A percentile compares a stretch with the other conserved stretches of the same genome.
Conservation (phyloP, 441 rosid genomes). For the Gossypium davidsonii region DNA sequence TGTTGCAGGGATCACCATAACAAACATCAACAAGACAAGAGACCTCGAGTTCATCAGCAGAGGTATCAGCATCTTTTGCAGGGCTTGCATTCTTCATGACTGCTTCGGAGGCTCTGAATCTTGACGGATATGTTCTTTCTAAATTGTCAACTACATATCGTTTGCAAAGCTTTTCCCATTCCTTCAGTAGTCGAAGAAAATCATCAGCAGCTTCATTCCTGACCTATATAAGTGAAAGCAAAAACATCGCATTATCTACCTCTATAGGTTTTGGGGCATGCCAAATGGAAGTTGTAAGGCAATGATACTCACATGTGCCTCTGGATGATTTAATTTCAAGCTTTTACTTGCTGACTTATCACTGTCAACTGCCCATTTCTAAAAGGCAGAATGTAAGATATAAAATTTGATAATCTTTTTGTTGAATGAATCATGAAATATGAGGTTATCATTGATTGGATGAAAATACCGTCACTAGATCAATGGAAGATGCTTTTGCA, state of each 20-base stretch:
- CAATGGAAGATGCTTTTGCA: conserved; percentile 56
- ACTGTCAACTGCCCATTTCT: conserved; percentile 88
- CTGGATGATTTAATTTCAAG: conserved; percentile 79
- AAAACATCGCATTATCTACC: conserved; percentile 3
- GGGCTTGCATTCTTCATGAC: conserved; percentile 26
- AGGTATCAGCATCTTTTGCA: conserved; percentile 27
- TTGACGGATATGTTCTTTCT: conserved; percentile 17
- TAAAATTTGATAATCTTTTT: conserved; percentile 16
- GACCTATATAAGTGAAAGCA: conserved; percentile 39
- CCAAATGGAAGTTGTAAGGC: conserved; percentile 9
- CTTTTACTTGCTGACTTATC: conserved; percentile 71
- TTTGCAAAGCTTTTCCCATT: conserved; percentile 80
- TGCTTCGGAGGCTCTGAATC: conserved; percentile 26
- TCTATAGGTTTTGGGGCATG: neutral
- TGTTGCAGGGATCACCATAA: conserved; percentile 62
- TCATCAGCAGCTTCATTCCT: conserved; percentile 86
- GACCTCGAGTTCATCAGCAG: conserved; percentile 65
- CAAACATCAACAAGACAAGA: conserved; percentile 62
- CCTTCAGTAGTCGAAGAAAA: conserved; percentile 78
- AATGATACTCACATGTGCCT: conserved; percentile 45
- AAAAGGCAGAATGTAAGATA: conserved; percentile 25
- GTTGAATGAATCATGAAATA: conserved; percentile 14
- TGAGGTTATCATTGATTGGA: conserved; percentile 18
- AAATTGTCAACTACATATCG: conserved; percentile 32
- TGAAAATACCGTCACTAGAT: conserved; percentile 65